phyloP scores from a whole-genome alignment of 2,329 filamentous ascomycete species.

The Microcyclosporella mali region DNA sequence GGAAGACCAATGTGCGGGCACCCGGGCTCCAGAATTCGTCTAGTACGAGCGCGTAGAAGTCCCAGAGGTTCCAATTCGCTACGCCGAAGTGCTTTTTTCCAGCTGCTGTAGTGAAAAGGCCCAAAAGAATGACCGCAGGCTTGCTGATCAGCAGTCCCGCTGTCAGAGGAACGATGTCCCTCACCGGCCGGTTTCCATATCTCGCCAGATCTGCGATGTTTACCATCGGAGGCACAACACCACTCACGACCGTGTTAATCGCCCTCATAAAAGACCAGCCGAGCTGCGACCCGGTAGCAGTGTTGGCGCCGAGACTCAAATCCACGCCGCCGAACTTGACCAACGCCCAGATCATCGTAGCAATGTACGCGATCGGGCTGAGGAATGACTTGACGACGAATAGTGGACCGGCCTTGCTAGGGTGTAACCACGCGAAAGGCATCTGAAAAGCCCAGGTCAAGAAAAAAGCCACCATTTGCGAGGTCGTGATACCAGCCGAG shows the following conservation, averaged over 20 bases:
- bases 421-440: constrained; percentile 32
- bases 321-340: constrained; percentile 36
- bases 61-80: constrained; percentile 43
- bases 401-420: constrained; percentile 25
- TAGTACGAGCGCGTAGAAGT: constrained; percentile 38
- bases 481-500: constrained; percentile 30
- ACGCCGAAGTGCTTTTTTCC: constrained; percentile 31
- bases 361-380: constrained; percentile 56
- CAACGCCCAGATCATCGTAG: constrained; percentile 84
- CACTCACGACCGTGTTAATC: constrained; percentile 37
- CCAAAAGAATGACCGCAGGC: constrained; percentile 38
- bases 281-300: constrained; percentile 16
- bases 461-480: constrained; percentile 31
- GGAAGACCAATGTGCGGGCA: constrained; percentile 37
- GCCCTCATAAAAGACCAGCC: constrained; percentile 38
- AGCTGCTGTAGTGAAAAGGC: constrained; percentile 36
- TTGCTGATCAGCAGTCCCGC: constrained; percentile 36
- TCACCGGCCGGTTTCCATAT: constrained; percentile 31
- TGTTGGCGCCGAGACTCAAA: constrained; percentile 11
- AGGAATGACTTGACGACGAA: constrained; percentile 17
- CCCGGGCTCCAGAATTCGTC: constrained; percentile 35
- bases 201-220: constrained; percentile 41
- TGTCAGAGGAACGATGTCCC: constrained; percentile 29
- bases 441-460: constrained; percentile 27
- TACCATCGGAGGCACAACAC: constrained; percentile 28